Conservation (phyloP, 1,284 basidiomycete genomes). For the Moniliophthora roreri region DNA sequence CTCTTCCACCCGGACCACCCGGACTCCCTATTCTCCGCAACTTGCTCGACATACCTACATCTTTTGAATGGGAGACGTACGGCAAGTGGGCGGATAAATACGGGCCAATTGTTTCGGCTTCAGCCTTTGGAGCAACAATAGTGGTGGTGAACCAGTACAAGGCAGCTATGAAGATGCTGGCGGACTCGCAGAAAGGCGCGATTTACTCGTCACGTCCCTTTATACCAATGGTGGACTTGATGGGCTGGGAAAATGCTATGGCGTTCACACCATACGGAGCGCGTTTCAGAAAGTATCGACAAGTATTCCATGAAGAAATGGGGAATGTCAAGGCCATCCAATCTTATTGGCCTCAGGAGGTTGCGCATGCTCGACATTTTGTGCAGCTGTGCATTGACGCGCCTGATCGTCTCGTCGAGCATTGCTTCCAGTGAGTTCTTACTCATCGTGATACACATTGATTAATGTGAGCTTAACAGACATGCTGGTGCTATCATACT, state of each 20-base stretch:
- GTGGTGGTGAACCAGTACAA: conserved; percentile 8
- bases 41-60: conserved; percentile 11
- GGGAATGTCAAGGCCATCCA: conserved; percentile 2
- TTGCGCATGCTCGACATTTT: conserved; percentile 7
- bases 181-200: not conserved
- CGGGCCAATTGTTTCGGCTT: conserved; percentile 9
- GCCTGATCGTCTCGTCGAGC: conserved; percentile 6
- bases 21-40: conserved; percentile 17
- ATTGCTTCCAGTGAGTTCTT: conserved; percentile 12
- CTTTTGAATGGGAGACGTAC: conserved; percentile 14
- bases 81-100: conserved; percentile 10
- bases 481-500: conserved; percentile 31
- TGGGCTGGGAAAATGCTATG: conserved; percentile 13
- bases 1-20: conserved; percentile 17
- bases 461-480: not conserved
- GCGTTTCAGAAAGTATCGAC: conserved; percentile 10
- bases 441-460: not conserved
- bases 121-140: conserved; percentile 9
- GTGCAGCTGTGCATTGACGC: conserved; percentile 3
- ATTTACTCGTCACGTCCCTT: conserved; percentile 8
- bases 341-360: conserved; percentile 11
- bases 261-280: conserved; percentile 12
- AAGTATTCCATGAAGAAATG: conserved; percentile 14
- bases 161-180: conserved; percentile 5
- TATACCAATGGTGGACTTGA: conserved; percentile 10